phyloP scores from a whole-genome alignment of 495 filamentous ascomycete genomes.

The Penicillium chermesinum region DNA sequence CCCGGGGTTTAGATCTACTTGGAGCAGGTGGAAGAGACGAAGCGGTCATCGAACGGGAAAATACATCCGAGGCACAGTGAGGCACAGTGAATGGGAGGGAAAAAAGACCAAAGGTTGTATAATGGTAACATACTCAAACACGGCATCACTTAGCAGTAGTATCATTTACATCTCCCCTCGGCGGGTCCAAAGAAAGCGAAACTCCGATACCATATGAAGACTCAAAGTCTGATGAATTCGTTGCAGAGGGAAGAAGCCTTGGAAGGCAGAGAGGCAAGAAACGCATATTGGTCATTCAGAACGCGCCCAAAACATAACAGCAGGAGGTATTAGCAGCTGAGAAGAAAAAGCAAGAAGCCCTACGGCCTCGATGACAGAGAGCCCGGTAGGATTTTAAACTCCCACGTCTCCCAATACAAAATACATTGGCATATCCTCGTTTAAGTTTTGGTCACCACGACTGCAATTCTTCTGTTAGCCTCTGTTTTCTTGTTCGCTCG shows the following conservation, averaged over 20 bases:
- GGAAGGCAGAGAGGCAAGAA: background rate
- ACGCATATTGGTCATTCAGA: slow-evolving; percentile 40
- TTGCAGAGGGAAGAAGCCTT: slow-evolving; percentile 18
- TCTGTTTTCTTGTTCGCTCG: background rate
- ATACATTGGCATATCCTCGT: slow-evolving; percentile 12
- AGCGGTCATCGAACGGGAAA: background rate
- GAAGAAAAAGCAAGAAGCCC: slow-evolving; percentile 31
- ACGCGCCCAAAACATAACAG: slow-evolving; percentile 39
- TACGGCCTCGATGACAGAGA: slow-evolving; percentile 28
- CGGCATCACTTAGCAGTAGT: slow-evolving; percentile 30
- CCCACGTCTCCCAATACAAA: slow-evolving; percentile 29
- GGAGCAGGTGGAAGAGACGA: background rate
- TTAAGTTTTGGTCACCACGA: slow-evolving; percentile 34
- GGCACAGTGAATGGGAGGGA: too few species aligned
- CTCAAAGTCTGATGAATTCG: slow-evolving; percentile 22
- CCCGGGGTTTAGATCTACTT: background rate
- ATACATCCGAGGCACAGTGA: background rate
- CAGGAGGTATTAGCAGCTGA: slow-evolving; percentile 42
- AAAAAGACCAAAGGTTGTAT: slow-evolving; percentile 5
- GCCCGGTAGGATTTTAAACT: slow-evolving; percentile 28
- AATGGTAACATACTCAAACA: slow-evolving; percentile 34
- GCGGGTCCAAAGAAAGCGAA: background rate
- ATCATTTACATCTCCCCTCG: slow-evolving; percentile 47
- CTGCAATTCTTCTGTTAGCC: slow-evolving; percentile 15
- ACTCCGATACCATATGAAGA: slow-evolving; percentile 11